Conservation (phyloP, 108 stramenopile genomes). For the Cyclotella distinguenda region DNA sequence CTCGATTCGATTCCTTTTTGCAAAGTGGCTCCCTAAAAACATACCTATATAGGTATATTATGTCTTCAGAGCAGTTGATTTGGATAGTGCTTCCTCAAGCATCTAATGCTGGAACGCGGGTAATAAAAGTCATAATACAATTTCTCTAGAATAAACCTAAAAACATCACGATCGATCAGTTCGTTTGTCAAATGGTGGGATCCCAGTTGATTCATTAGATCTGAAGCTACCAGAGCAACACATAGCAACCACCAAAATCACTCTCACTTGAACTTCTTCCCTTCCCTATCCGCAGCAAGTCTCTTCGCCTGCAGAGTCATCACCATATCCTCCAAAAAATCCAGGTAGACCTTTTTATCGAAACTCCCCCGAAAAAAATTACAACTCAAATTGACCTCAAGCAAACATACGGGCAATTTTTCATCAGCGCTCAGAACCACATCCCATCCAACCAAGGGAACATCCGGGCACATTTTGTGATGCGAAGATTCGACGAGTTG, state of each 20-base stretch:
- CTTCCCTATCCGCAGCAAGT: conserved; percentile 34
- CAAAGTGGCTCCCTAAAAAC: too few species aligned
- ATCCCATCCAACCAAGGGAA: conserved; percentile 86
- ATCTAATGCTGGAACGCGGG: too few species aligned
- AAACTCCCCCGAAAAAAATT: conserved; percentile 88
- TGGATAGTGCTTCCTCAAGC: too few species aligned
- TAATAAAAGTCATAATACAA: too few species aligned
- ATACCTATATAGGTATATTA: too few species aligned
- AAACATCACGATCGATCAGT: too few species aligned
- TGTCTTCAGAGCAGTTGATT: too few species aligned
- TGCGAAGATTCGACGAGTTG: conserved; percentile 74
- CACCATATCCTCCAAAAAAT: conserved; percentile 73
- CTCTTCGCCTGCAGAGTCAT: conserved; percentile 49
- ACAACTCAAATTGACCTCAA: conserved; percentile 83
- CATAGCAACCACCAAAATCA: background rate
- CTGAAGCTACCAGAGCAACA: too few species aligned
- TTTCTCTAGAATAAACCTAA: too few species aligned
- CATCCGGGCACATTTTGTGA: conserved; percentile 75
- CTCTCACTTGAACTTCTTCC: conserved; percentile 37
- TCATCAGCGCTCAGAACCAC: conserved; percentile 76
- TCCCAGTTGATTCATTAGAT: too few species aligned
- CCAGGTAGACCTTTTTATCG: conserved; percentile 69
- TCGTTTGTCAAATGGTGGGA: too few species aligned
- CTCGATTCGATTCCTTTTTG: too few species aligned
- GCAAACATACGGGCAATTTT: conserved; percentile 69